Evolutionary conservation across 495 filamentous ascomycete genomes (phyloP).

Genomic region (Penicillium pulvis): DNA sequence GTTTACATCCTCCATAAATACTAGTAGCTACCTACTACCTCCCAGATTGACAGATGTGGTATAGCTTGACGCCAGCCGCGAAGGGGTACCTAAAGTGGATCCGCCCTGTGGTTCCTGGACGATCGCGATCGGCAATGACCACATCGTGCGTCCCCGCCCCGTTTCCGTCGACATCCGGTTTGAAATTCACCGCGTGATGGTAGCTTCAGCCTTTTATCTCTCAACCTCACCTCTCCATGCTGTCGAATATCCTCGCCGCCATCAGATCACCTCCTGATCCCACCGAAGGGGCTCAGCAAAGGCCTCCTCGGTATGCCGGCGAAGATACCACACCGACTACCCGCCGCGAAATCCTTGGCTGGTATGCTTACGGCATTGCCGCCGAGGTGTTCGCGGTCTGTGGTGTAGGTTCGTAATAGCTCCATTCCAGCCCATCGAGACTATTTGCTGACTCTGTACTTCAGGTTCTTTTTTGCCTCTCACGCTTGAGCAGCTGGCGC

Average conservation of each 20-base stretch:
- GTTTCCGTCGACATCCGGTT: slow-evolving; percentile 31
- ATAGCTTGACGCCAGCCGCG: neutral
- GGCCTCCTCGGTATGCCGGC: slow-evolving; percentile 61
- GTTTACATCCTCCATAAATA: neutral
- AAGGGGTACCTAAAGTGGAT: neutral
- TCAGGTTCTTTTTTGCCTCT: slow-evolving; percentile 87
- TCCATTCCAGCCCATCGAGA: neutral
- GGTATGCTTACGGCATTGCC: slow-evolving; percentile 89
- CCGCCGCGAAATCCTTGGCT: slow-evolving; percentile 76
- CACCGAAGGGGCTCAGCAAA: slow-evolving; percentile 31
- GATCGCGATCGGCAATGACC: slow-evolving; percentile 17
- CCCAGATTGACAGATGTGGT: neutral
- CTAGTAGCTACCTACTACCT: neutral
- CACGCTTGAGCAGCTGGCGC: slow-evolving; percentile 81
- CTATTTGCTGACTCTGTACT: slow-evolving; percentile 11
- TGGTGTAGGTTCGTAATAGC: slow-evolving; percentile 53
- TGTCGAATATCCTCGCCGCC: slow-evolving; percentile 25
- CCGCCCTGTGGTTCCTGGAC: slow-evolving; percentile 12
- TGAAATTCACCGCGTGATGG: slow-evolving; percentile 7
- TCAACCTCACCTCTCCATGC: slow-evolving; percentile 18
- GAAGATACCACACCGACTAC: slow-evolving; percentile 85
- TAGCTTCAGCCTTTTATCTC: slow-evolving; percentile 16
- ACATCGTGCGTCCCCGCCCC: slow-evolving; percentile 12
- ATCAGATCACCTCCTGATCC: slow-evolving; percentile 21
- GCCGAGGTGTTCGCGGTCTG: slow-evolving; percentile 93